Percentiles rank a stretch among this genome's conserved stretches.
These are phyloP conservation scores for Uronychia binucleata DNA, from an alignment of 73 alveolate genomes.

Conservation along the genomic window DNA sequence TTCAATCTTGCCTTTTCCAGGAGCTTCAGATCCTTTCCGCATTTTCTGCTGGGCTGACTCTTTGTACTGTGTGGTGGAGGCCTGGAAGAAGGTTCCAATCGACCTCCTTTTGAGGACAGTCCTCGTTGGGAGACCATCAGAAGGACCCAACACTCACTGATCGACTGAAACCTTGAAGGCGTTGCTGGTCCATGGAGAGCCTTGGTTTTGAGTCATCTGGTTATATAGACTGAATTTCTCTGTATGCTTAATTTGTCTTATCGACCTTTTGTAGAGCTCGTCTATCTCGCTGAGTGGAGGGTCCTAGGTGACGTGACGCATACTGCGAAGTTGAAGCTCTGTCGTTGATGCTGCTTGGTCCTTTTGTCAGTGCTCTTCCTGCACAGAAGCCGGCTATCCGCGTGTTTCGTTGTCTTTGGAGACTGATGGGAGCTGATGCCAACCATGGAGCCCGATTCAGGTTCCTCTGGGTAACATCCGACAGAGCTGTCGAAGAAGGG, in stretches of 20 bases:
- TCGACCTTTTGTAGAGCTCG: too few relatives aligned
- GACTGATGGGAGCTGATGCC: too few relatives aligned
- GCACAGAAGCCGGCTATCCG: neutral
- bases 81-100: neutral
- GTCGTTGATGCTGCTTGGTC: neutral
- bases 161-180: neutral
- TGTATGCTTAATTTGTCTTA: too few relatives aligned
- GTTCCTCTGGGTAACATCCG: neutral
- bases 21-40: neutral
- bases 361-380: neutral
- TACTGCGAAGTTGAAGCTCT: neutral
- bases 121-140: neutral
- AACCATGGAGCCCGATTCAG: neutral
- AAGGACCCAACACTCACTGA: neutral
- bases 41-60: neutral
- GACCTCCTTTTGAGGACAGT: neutral
- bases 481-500: neutral
- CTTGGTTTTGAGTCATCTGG: too few relatives aligned
- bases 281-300: too few relatives aligned
- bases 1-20: neutral
- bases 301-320: too few relatives aligned
- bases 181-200: too few relatives aligned
- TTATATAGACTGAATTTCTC: too few relatives aligned
- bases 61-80: neutral
- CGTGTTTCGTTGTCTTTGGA: neutral